Evolutionary conservation across 2,329 filamentous ascomycete species (phyloP), one percentile per base, ranked within the genome.

Genomic region (Fusarium verrucosum): DNA sequence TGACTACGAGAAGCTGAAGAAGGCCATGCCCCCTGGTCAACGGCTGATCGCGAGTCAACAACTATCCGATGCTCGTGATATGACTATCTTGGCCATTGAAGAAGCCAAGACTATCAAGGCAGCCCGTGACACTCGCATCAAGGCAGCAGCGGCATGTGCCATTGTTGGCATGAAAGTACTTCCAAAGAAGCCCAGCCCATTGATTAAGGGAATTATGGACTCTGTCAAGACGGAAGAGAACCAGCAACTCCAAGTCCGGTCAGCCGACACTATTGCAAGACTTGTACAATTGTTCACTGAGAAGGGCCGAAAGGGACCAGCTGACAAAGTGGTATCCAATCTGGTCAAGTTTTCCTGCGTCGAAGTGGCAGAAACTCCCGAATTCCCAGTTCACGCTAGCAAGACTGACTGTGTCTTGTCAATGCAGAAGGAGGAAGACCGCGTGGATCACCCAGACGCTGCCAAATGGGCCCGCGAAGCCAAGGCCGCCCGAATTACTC

Each of bases 181-280:
- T 10, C 94, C 96, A 0, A 98, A 97, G 85, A 98, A 96, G 75
- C 93, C 94, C 10, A 93, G 92, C 62, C 87, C 89, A 17, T 87
- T 97, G 13, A 99, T 99, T 79, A 97, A 97, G 78, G 92, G 89
- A 4, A 91, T 99, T 77, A 99, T 99, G 95, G 95, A 99, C 76
- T 98, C 94, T 72, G 87, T 99, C 73, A 99, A 98, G 78, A 89
- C 88, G 33, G 96, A 99, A 74, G 95, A 97, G 71, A 98, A 96
- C 72, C 79, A 90, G 25, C 92, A 95, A 67, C 82, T 99, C 2
- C 95, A 99, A 75, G 87, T 87, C 69, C 90, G 94, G 22, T 97
- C 94, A 25, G 92, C 94, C 3, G 87, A 86, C 14, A 94, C 93
- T 4, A 91, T 99, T 49, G 92, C 93, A 7, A 86, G 85, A 35